These are phyloP conservation scores for Cytauxzoon felis DNA, from an alignment of 169 alveolate genomes.

Conservation along the genomic window DNA sequence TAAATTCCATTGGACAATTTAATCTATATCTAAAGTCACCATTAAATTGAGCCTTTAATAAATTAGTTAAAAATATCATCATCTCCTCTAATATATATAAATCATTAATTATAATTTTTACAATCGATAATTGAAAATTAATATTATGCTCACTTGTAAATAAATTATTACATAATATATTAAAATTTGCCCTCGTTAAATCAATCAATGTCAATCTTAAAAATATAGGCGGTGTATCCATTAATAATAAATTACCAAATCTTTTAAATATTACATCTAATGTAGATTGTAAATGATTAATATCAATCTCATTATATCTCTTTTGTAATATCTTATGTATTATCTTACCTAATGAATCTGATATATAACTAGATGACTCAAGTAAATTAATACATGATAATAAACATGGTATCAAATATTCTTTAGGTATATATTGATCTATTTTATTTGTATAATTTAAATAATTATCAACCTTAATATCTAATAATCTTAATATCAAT, in stretches of 20 bases:
- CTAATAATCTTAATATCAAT: neutral
- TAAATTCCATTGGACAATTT: slow-evolving; percentile 29
- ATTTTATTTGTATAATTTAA: slow-evolving; percentile 12
- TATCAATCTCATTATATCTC: slow-evolving; percentile 26
- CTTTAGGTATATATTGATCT: slow-evolving; percentile 36
- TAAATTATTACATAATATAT: slow-evolving; percentile 34
- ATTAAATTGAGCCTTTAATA: neutral
- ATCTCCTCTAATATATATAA: slow-evolving; percentile 1
- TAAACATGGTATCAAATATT: slow-evolving; percentile 23
- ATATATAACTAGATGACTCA: slow-evolving; percentile 30
- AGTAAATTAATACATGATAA: slow-evolving; percentile 39
- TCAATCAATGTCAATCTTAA: slow-evolving; percentile 32
- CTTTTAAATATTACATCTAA: slow-evolving; percentile 32
- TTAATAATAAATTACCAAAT: slow-evolving; percentile 15
- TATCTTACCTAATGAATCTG: slow-evolving; percentile 40
- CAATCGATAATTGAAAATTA: slow-evolving; percentile 25
- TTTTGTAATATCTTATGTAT: slow-evolving; percentile 41
- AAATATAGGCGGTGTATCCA: slow-evolving; percentile 26
- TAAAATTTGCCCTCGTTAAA: slow-evolving; percentile 30
- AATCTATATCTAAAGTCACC: neutral
- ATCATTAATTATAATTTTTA: slow-evolving; percentile 17
- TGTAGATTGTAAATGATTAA: slow-evolving; percentile 44
- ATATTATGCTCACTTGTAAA: slow-evolving; percentile 6
- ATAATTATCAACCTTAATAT: neutral
- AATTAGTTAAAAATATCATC: slow-evolving; percentile 12